Evolutionary conservation across 805 yeast genomes (phyloP).

Genomic region (Sugiyamaella chiloensis): DNA sequence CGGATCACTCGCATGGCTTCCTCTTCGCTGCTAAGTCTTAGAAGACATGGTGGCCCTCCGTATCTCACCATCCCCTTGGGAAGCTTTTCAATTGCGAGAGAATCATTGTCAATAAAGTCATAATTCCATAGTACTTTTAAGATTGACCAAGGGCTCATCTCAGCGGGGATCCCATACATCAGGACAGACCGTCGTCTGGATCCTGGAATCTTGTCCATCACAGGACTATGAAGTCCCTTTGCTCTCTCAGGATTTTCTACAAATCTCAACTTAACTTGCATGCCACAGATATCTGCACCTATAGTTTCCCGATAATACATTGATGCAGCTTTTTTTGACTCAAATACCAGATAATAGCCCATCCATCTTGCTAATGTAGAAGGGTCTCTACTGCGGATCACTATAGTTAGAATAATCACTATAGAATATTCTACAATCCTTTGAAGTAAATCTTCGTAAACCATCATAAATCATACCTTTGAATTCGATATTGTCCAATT

Average conservation of each 20-base stretch:
- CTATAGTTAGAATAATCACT: conserved; percentile 15
- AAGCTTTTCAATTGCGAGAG: conserved; percentile 31
- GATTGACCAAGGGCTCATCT: conserved; percentile 21
- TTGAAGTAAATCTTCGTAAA: neutral
- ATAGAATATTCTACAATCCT: neutral
- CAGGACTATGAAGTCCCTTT: conserved; percentile 21
- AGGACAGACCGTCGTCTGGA: conserved; percentile 30
- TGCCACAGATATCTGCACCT: conserved; percentile 50
- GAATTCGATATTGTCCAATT: conserved; percentile 22
- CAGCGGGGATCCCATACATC: conserved; percentile 32
- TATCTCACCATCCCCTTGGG: conserved; percentile 31
- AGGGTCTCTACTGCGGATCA: conserved; percentile 51
- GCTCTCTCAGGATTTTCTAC: conserved; percentile 32
- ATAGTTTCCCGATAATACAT: conserved; percentile 50
- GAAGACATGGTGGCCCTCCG: conserved; percentile 33
- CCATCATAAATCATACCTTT: conserved; percentile 19
- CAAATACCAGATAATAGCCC: conserved; percentile 54
- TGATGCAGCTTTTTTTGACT: conserved; percentile 46
- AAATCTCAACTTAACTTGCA: conserved; percentile 46
- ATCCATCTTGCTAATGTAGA: conserved; percentile 43
- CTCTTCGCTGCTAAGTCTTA: conserved; percentile 30
- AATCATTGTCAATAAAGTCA: conserved; percentile 33
- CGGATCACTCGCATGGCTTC: conserved; percentile 33
- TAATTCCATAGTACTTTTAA: conserved; percentile 34
- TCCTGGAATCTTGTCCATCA: conserved; percentile 27